Conservation (phyloP, 2,329 filamentous ascomycete genomes). For the Xylariaceae sp. region DNA sequence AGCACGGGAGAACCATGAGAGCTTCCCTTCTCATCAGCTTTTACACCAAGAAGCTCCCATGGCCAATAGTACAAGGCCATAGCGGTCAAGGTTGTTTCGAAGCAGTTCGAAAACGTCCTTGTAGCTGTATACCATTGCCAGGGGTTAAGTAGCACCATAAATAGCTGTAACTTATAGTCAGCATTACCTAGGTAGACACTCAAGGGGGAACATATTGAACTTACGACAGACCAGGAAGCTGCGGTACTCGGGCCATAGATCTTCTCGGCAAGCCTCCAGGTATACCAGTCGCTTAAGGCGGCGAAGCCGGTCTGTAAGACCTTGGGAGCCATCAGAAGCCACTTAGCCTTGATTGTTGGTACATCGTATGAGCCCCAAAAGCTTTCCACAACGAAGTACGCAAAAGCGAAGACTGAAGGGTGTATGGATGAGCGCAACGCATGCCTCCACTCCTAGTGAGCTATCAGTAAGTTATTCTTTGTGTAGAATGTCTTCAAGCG, state of each 20-base stretch:
- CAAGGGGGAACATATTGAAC: conserved; percentile 39
- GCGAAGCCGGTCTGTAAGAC: conserved; percentile 78
- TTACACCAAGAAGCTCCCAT: conserved; percentile 69
- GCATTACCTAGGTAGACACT: conserved; percentile 3
- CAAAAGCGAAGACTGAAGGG: conserved; percentile 80
- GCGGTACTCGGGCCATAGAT: conserved; percentile 72
- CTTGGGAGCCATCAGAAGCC: conserved; percentile 76
- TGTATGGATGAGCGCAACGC: conserved; percentile 89
- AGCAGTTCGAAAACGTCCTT: conserved; percentile 89
- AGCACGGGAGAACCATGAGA: conserved; percentile 42
- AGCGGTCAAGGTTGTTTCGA: conserved; percentile 88
- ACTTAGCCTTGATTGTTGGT: conserved; percentile 62
- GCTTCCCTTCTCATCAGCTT: conserved; percentile 48
- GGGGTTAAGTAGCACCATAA: conserved; percentile 75
- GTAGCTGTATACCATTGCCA: conserved; percentile 98
- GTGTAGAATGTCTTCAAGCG: neutral
- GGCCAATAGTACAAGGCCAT: conserved; percentile 84
- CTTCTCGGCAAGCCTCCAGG: conserved; percentile 78
- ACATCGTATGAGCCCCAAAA: conserved; percentile 56
- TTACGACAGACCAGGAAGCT: conserved; percentile 73
- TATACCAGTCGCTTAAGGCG: conserved; percentile 81
- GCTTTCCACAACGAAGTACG: conserved; percentile 69
- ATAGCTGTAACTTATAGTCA: conserved; percentile 57
- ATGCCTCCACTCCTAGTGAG: conserved; percentile 84
- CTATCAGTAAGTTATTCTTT: conserved; percentile 19